Percentiles rank a stretch among this genome's conserved stretches.
phyloP scores from a whole-genome alignment of 306 rosid genomes.

The Carpinus fangiana region DNA sequence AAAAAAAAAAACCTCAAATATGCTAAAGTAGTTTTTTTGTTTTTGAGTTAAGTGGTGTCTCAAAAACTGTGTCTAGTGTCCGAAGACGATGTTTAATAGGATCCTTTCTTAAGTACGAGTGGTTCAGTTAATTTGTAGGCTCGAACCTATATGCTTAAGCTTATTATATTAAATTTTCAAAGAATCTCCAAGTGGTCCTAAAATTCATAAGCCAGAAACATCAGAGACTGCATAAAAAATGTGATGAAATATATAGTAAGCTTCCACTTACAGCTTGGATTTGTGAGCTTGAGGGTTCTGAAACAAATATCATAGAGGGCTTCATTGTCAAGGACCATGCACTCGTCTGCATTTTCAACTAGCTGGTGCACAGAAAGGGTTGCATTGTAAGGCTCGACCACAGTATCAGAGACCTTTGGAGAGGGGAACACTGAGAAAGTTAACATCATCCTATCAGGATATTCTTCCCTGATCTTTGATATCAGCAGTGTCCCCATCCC shows the following conservation, averaged over 20 bases:
- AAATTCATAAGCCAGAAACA: background rate
- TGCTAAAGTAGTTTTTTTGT: too few species aligned
- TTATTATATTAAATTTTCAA: too few species aligned
- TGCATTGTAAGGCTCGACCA: slow-evolving; percentile 91
- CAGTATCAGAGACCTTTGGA: slow-evolving; percentile 85
- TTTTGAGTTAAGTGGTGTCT: too few species aligned
- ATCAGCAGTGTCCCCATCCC: slow-evolving; percentile 89
- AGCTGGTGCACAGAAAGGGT: slow-evolving; percentile 88
- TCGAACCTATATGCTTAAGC: too few species aligned
- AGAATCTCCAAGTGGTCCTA: background rate
- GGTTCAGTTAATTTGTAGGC: too few species aligned
- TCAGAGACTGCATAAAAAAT: background rate
- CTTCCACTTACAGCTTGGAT: slow-evolving; percentile 74
- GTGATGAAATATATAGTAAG: background rate
- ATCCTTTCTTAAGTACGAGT: too few species aligned
- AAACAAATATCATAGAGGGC: slow-evolving; percentile 92
- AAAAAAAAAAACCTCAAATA: too few species aligned
- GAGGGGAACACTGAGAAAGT: slow-evolving; percentile 91
- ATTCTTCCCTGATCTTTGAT: slow-evolving; percentile 96
- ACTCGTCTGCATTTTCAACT: slow-evolving; percentile 88
- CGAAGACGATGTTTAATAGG: too few species aligned
- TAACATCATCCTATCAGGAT: slow-evolving; percentile 92
- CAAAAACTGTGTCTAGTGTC: too few species aligned
- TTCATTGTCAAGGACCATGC: slow-evolving; percentile 90
- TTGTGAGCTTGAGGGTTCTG: slow-evolving; percentile 89